Evolutionary conservation across 345 rosid genomes (phyloP).

Genomic region (Angophora floribunda): DNA sequence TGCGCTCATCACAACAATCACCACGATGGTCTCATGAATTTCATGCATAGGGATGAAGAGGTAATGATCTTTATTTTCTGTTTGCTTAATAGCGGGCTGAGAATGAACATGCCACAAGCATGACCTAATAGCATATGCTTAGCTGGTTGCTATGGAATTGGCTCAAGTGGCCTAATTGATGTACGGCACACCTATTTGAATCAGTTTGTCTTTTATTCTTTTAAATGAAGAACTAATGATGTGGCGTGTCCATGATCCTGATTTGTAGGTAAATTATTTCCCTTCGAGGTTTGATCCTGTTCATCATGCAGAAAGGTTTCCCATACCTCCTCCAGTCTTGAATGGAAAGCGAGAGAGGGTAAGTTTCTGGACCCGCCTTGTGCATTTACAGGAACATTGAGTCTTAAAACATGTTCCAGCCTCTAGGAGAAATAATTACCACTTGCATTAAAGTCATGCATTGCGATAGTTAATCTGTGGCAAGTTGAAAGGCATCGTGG

Average conservation of each 20-base stretch:
- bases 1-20: conserved; percentile 92
- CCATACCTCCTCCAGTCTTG: conserved; percentile 40
- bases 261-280: conserved; percentile 77
- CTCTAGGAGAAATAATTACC: not conserved
- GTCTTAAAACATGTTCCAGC: not conserved
- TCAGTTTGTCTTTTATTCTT: not conserved
- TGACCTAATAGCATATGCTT: not conserved
- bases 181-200: not conserved
- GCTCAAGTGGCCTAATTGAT: not conserved
- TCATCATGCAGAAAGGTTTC: conserved; percentile 60
- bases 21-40: conserved; percentile 85
- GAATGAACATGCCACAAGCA: not conserved
- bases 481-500: not conserved
- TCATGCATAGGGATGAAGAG: conserved; percentile 95
- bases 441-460: not conserved
- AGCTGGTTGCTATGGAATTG: not conserved
- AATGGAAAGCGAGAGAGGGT: conserved; percentile 86
- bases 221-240: not conserved
- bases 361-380: not conserved
- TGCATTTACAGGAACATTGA: not conserved
- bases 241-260: not conserved
- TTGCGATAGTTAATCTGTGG: not conserved
- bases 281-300: conserved; percentile 78
- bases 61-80: conserved; percentile 19
- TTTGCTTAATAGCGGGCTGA: not conserved